Evolutionary conservation across 2,329 filamentous ascomycete species (phyloP).

Genomic region (Hysterium pulicare): DNA sequence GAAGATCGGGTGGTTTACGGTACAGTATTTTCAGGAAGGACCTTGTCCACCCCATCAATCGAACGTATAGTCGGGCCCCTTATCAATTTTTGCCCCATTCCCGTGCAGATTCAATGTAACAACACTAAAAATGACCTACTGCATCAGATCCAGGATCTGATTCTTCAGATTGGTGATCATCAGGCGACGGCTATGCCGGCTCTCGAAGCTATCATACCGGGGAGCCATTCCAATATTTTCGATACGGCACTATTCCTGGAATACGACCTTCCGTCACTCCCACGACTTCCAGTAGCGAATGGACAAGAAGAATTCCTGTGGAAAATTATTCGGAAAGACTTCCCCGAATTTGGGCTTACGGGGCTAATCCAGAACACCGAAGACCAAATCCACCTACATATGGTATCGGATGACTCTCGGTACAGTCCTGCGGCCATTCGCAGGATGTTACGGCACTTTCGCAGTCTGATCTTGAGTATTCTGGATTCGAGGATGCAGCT

Average conservation of each 20-base stretch:
- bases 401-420: neutral
- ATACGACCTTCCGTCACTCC: conserved; percentile 8
- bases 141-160: neutral
- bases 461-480: neutral
- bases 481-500: neutral
- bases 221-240: conserved; percentile 1
- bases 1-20: conserved; percentile 1
- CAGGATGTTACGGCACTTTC: conserved; percentile 2
- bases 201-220: neutral
- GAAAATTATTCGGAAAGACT: neutral
- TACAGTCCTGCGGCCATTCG: neutral
- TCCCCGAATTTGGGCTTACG: conserved; percentile 2
- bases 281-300: conserved; percentile 9
- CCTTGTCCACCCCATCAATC: neutral
- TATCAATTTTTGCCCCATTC: conserved; percentile 7
- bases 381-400: neutral
- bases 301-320: neutral
- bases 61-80: conserved; percentile 6
- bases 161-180: conserved; percentile 1
- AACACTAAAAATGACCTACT: neutral
- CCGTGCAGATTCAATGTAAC: neutral
- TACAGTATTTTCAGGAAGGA: conserved; percentile 1
- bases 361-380: neutral
- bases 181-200: neutral
- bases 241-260: conserved; percentile 1